phyloP scores from a whole-genome alignment of 2,329 filamentous ascomycete genomes.

The Pyrenophora tritici-repentis region DNA sequence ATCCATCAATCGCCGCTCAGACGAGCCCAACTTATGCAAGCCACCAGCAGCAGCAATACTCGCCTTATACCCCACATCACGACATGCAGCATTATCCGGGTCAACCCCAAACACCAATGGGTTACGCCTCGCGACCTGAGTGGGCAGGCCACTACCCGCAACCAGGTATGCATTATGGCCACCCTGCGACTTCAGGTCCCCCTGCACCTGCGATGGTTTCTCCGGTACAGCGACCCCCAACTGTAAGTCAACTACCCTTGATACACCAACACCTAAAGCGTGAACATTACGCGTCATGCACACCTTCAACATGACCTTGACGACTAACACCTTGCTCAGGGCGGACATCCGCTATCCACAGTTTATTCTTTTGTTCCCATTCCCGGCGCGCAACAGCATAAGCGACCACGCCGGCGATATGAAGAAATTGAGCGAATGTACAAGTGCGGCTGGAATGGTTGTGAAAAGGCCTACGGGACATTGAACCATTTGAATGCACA shows the following conservation, averaged over 20 bases:
- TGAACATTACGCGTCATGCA: too few species aligned
- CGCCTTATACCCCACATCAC: conserved; percentile 82
- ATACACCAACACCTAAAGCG: not conserved
- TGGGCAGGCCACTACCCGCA: conserved; percentile 67
- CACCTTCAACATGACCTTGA: too few species aligned
- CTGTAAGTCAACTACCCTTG: conserved; percentile 55
- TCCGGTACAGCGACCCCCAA: conserved; percentile 64
- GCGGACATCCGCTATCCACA: conserved; percentile 65
- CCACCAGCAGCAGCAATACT: conserved; percentile 78
- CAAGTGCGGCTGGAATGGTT: conserved; percentile 98
- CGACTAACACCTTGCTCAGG: conserved; percentile 40
- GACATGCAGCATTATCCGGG: conserved; percentile 81
- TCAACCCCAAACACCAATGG: conserved; percentile 61
- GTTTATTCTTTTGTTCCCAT: conserved; percentile 99
- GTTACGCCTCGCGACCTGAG: conserved; percentile 70
- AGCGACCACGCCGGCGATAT: conserved; percentile 88
- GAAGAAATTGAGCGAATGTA: conserved; percentile 99
- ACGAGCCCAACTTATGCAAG: conserved; percentile 85
- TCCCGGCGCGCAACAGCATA: conserved; percentile 95
- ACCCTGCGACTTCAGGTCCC: conserved; percentile 63
- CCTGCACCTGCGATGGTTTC: conserved; percentile 62
- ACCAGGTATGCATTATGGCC: conserved; percentile 52
- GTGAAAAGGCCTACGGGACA: conserved; percentile 97
- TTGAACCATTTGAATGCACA: conserved; percentile 97
- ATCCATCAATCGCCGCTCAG: conserved; percentile 93